Base-by-base conservation (phyloP, 2,329 filamentous ascomycete species). In the Didymella exigua region DNA sequence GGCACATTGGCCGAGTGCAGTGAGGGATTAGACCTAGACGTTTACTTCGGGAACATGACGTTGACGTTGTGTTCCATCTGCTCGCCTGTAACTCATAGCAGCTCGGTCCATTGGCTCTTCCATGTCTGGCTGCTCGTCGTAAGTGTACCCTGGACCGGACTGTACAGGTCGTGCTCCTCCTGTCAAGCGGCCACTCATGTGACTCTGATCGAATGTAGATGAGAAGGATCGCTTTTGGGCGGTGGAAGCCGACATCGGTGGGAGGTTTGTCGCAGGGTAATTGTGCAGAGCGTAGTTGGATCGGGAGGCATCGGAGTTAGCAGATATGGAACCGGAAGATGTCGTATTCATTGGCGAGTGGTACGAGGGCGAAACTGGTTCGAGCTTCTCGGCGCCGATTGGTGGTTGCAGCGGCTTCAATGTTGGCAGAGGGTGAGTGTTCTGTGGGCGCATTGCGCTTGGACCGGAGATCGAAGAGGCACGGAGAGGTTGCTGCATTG, bases 161-260 rank as follows among this genome's bases (percentile, higher is more conserved):
- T 66, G 66, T 43, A 70, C 73, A 5, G 79, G 79, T 41, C 79
- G 69, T 16, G 77, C 78, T 36, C 79, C 79, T 50, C 76, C 70
- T 18, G 76, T 72, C 44, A 81, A 63, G 9, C 77, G 78, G 53
- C 76, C 75, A 26, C 72, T 72, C 36, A 79, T 62, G 59, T 80
- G 76, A 14, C 68, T 63, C 5, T 76, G 76, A 51, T 77, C 73
- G 58, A 82, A 82, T 8, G 78, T 78, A 48, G 73, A 70, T 19
- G 76, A 76, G 63, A 76, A 81, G 26, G 75, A 74, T 38, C 79
- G 78, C 62, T 82, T 82, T 54, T 76, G 71, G 8, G 72, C 73
- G 19, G 66, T 58, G 18, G 65, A 56, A 14, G 19, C 11, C 24
- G 65, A 56, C 38, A 70, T 60, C 27, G 65, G 66, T 23, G 62